phyloP scores from a whole-genome alignment of 2,329 filamentous ascomycete species.

The Didymella lethalis region DNA sequence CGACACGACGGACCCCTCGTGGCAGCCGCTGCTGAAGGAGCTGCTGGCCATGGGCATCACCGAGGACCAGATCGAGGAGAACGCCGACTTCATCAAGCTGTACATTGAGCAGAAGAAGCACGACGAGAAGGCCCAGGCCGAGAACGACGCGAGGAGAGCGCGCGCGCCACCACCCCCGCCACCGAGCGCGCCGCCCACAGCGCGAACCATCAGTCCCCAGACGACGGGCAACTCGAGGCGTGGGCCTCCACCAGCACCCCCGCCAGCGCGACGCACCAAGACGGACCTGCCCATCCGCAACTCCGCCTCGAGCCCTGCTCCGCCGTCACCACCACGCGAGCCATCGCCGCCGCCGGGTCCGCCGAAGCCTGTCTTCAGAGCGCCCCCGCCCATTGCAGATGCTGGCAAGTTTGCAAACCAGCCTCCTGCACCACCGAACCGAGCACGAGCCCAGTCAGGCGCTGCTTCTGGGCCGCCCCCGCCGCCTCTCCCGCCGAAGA shows the following conservation, averaged over 20 bases:
- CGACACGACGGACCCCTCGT: constrained; percentile 68
- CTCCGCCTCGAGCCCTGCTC: constrained; percentile 63
- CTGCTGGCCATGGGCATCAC: constrained; percentile 71
- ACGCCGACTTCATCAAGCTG: constrained; percentile 72
- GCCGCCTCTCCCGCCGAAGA: constrained; percentile 67
- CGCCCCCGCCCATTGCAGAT: constrained; percentile 86
- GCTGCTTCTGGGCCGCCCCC: constrained; percentile 66
- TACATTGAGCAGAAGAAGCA: constrained; percentile 71
- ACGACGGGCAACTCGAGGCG: constrained; percentile 68
- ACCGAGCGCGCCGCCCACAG: constrained; percentile 53
- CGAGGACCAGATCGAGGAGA: constrained; percentile 71
- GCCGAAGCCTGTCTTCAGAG: constrained; percentile 75
- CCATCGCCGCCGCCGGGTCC: constrained; percentile 70
- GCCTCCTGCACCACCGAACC: constrained; percentile 56
- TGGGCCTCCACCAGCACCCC: constrained; percentile 68
- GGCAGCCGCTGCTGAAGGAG: constrained; percentile 68
- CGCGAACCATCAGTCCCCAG: constrained; percentile 65
- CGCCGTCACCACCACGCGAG: constrained; percentile 71
- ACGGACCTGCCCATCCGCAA: constrained; percentile 53
- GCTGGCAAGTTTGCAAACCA: constrained; percentile 81
- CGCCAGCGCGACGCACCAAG: constrained; percentile 57
- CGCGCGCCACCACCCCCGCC: constrained; percentile 70
- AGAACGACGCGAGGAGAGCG: constrained; percentile 58
- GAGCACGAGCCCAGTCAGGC: constrained; percentile 60
- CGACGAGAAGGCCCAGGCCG: constrained; percentile 55